Percentiles rank a stretch among this genome's conserved stretches.
These are phyloP conservation scores for Xanthoconium stramineum DNA, from an alignment of 768 basidiomycete species.

Conservation along the genomic window DNA sequence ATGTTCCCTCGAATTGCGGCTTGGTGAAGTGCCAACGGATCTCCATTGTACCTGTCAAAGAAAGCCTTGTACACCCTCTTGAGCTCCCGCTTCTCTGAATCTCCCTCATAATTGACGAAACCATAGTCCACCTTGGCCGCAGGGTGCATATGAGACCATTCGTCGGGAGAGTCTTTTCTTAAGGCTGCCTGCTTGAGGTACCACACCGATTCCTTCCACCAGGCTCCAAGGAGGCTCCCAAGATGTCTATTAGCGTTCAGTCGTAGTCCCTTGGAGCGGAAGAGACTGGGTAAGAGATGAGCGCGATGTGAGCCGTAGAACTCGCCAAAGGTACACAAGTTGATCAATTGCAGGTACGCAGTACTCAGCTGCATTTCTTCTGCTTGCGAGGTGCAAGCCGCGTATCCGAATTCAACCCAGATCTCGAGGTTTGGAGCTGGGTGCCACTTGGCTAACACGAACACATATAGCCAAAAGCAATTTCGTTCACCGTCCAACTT, in stretches of 20 bases:
- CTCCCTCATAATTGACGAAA: background rate
- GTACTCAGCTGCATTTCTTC: background rate
- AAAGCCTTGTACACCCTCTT: constrained; percentile 1
- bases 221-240: background rate
- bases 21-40: no score
- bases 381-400: background rate
- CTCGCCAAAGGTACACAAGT: background rate
- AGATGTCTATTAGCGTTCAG: background rate
- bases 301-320: background rate
- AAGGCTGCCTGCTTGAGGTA: background rate
- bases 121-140: background rate
- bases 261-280: background rate
- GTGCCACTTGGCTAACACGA: background rate
- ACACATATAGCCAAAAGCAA: background rate
- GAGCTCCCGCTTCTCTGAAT: background rate
- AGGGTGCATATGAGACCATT: background rate
- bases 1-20: no score
- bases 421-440: background rate
- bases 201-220: background rate
- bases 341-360: background rate
- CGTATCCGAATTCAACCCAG: background rate
- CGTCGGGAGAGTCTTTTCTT: background rate
- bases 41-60: background rate
- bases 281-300: background rate
- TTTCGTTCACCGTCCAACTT: background rate